Base-by-base conservation (phyloP, 768 basidiomycete species). In the Mycena vulgaris region DNA sequence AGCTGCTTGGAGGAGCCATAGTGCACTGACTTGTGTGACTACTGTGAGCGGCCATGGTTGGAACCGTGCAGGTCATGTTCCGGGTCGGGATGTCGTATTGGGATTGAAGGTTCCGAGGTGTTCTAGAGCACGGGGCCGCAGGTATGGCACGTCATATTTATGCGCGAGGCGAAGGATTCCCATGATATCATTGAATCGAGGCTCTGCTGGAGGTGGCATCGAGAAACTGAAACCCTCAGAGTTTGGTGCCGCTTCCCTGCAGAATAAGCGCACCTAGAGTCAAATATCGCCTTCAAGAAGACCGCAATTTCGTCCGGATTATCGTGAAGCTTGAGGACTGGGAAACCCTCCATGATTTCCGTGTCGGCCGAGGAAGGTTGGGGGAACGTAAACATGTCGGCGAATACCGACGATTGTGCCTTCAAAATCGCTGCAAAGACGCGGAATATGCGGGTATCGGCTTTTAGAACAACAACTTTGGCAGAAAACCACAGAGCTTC, bases 341-440 rank as follows among this genome's bases (percentile, higher is more conserved):
- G 66, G 9, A 68, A n/a, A n/a, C 59, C 59, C 4, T 55, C 59
- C 1, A 68, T 27, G 7, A 23, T 56, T 30, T 68, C 58, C 14
- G 13, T 27, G n/a, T 52, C 55, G 1, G 47, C 39, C 6, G 63
- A 25, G 31, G 65, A 23, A 16, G 66, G 66, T 14, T 60, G 59
- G 5, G 66, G 66, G 9, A 68, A 14, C 19, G 66, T 9, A 37
- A 68, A 68, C 58, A 68, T 53, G 48, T 68, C 66, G 28, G 66
- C 66, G 33, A 68, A 68, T 9, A 68, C 59, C 17, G 66, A 37
- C 21, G 58, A n/a, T n/a, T n/a, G n/a, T n/a, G n/a, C n/a, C n/a
- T n/a, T n/a, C n/a, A n/a, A n/a, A n/a, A n/a, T n/a, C 14, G 58
- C 19, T 8, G 51, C 28, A 35, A 61, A 61, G 28, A 68, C 59